These are phyloP conservation scores for Coemansia sp. DNA, from an alignment of 192 early-diverging fungal species.

Conservation along the genomic window DNA sequence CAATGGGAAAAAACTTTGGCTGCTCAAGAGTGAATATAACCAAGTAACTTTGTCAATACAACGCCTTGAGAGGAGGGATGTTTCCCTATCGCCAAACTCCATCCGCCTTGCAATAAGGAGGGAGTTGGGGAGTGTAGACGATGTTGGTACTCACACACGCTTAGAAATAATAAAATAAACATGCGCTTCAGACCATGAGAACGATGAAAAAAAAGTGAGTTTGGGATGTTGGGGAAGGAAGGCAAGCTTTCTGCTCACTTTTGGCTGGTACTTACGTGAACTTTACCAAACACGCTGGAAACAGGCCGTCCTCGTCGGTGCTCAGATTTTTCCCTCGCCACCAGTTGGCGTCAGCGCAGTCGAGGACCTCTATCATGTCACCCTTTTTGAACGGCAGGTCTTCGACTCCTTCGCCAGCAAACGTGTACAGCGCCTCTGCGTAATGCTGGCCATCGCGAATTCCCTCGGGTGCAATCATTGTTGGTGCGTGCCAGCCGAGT, in stretches of 20 bases:
- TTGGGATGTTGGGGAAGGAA: neutral
- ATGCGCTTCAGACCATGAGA: no score
- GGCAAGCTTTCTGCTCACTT: neutral
- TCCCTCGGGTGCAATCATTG: conserved; percentile 55
- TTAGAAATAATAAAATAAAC: no score
- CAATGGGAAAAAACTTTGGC: no score
- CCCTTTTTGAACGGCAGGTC: conserved; percentile 57
- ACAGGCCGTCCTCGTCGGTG: conserved; percentile 52
- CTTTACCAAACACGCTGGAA: conserved; percentile 57
- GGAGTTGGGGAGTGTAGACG: no score
- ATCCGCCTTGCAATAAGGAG: no score
- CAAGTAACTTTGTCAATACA: no score
- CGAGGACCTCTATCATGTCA: conserved; percentile 7
- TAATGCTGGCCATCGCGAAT: conserved; percentile 52
- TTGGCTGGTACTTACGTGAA: conserved; percentile 51
- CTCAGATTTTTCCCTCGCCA: conserved; percentile 53
- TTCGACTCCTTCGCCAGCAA: conserved; percentile 55
- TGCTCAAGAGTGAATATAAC: no score
- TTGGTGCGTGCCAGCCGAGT: neutral
- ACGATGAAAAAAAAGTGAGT: neutral
- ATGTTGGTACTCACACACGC: no score
- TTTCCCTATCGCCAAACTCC: no score
- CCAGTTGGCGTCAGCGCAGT: conserved; percentile 57
- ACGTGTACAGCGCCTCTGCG: conserved; percentile 57
- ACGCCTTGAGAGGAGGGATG: no score